Evolutionary conservation across 2,329 filamentous ascomycete genomes (phyloP), one percentile per base, ranked within the genome.

Genomic region (Epichloe elymi): DNA sequence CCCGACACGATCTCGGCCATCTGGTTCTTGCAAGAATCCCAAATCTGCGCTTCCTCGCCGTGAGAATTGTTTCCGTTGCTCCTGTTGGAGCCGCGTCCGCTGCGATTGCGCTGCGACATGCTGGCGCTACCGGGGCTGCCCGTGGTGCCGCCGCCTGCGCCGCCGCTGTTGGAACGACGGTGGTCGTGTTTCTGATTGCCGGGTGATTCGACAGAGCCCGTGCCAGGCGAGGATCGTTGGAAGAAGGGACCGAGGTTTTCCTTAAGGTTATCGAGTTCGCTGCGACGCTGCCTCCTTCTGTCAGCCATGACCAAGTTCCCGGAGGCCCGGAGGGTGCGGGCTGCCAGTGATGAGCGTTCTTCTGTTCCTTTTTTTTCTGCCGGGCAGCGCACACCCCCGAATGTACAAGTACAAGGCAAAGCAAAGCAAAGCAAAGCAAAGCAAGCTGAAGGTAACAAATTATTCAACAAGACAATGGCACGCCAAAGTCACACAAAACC

Each of bases 51-150:
- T 56, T 73, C 70, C 55, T 73, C 70, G 30, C 70, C 70, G 35
- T 70, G 67, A 7, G 64, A 40, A 36, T 55, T 57, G 54, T 67
- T 65, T 26, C 69, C 68, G 46, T 69, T 71, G 60, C 70, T 72
- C 41, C 70, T 67, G 60, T 69, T 69, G 40, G 67, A 69, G 39
- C 68, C 69, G 54, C 70, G 70, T 48, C 68, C 68, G 57, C 69
- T 70, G 50, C 70, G 68, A 54, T 70, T 71, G 54, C 70, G 65
- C 59, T 72, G 70, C 42, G 70, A 71, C 69, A 72, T 73, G 50
- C 58, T 50, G 48, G 10, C 41, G 39, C 48, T 48, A 23, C 39
- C 26, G 14, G 46, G 45, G 20, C 41, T 51, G 36, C 43, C 52
- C 3, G 48, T 42, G 11, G 20, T 39, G 37, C 38, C 44, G 19